Conservation (phyloP, 129 eudicot genomes). For the Flaveria linearis region DNA sequence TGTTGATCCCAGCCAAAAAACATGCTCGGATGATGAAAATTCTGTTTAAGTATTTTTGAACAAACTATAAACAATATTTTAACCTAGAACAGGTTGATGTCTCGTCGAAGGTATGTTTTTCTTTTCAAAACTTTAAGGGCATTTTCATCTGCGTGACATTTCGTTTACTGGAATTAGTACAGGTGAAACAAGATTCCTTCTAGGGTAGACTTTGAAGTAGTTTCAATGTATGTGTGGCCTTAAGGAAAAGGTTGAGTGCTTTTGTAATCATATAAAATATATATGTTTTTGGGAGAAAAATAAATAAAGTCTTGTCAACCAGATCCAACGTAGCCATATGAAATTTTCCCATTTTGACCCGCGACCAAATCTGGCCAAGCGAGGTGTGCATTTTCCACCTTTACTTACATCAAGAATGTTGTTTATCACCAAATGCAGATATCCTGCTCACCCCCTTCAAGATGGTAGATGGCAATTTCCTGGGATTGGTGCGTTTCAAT, state of each 20-base stretch:
- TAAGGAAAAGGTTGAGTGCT: background rate
- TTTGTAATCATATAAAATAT: background rate
- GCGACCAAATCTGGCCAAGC: background rate
- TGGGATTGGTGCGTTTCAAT: conserved; percentile 75
- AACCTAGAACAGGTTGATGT: background rate
- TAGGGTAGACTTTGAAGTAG: background rate
- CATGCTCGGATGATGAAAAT: background rate
- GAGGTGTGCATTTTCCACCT: background rate
- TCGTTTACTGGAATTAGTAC: background rate
- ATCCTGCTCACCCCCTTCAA: conserved; percentile 63
- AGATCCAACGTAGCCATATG: background rate
- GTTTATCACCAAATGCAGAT: conserved; percentile 41
- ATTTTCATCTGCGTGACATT: background rate
- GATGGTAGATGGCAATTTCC: conserved; percentile 77
- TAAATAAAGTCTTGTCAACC: background rate
- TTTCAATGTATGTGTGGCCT: background rate
- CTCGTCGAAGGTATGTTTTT: background rate
- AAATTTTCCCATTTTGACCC: background rate
- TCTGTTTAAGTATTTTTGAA: background rate
- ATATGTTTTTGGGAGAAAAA: background rate
- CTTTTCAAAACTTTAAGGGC: background rate
- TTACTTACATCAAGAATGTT: conserved; percentile 16
- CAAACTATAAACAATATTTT: background rate
- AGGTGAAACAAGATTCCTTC: background rate
- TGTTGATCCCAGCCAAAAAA: background rate